Evolutionary conservation across 768 basidiomycete species (phyloP).

Genomic region (Suillus subluteus): DNA sequence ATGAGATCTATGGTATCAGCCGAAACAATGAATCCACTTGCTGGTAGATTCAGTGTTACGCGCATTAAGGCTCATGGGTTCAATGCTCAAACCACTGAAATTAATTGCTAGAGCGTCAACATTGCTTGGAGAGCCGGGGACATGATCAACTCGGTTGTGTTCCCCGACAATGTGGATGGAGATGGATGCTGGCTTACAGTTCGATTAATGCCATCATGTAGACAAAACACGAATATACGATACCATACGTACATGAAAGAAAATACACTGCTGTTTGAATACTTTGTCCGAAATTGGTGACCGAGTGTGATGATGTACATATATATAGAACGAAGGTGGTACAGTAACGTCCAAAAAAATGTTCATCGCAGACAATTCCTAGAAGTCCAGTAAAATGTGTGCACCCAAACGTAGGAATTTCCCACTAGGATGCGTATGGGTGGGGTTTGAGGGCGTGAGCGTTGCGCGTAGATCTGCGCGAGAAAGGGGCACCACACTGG

Average conservation of each 20-base stretch:
- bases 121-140: too few species aligned
- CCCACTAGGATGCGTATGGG: background rate
- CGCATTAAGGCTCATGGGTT: too few species aligned
- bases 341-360: background rate
- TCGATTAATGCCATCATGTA: background rate
- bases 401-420: background rate
- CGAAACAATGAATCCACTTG: too few species aligned
- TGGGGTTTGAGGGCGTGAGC: constrained; percentile 17
- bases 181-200: too few species aligned
- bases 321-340: background rate
- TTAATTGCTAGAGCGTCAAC: too few species aligned
- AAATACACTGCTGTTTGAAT: background rate
- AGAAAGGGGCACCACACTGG: constrained; percentile 27
- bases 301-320: background rate
- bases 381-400: background rate
- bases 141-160: too few species aligned
- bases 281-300: background rate
- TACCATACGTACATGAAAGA: background rate
- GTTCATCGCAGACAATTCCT: background rate
- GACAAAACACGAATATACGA: background rate
- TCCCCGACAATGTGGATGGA: too few species aligned
- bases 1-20: too few species aligned
- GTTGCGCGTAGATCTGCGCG: constrained; percentile 27
- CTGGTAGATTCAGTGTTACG: too few species aligned
- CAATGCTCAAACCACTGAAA: too few species aligned